These are phyloP conservation scores for Beauveria asiatica DNA, from an alignment of 2,329 filamentous ascomycete species.

Conservation along the genomic window DNA sequence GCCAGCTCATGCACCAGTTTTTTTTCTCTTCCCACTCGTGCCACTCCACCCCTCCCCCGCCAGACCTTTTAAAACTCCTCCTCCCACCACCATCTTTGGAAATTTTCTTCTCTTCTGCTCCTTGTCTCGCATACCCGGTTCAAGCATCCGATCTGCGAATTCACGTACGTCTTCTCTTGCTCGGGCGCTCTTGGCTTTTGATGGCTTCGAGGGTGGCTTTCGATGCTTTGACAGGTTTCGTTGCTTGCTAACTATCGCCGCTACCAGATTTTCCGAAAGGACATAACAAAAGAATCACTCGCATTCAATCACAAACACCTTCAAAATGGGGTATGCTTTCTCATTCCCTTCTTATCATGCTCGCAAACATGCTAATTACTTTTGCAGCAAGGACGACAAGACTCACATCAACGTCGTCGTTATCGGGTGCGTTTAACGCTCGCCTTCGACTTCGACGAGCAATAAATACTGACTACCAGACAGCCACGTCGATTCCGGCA, in stretches of 20 bases:
- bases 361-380: constrained; percentile 11
- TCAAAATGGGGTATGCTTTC: constrained; percentile 27
- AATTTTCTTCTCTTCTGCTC: constrained; percentile 30
- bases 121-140: constrained; percentile 37
- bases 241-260: constrained; percentile 14
- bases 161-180: constrained; percentile 22
- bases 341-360: not conserved
- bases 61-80: constrained; percentile 30
- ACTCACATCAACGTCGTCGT: constrained; percentile 96
- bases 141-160: constrained; percentile 36
- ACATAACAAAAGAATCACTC: constrained; percentile 16
- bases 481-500: constrained; percentile 97
- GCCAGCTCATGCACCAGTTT: constrained; percentile 20
- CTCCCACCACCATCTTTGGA: constrained; percentile 28
- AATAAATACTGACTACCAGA: constrained; percentile 17
- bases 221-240: not conserved
- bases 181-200: not conserved
- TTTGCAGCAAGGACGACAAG: constrained; percentile 83
- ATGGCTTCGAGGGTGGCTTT: not conserved
- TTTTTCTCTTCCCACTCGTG: constrained; percentile 10
- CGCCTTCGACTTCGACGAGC: constrained; percentile 23
- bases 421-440: constrained; percentile 49
- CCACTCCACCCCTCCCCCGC: constrained; percentile 21
- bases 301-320: constrained; percentile 19
- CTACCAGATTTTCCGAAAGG: constrained; percentile 18